Conservation (phyloP, 805 yeast genomes). For the Candida khao-thaluensis region DNA sequence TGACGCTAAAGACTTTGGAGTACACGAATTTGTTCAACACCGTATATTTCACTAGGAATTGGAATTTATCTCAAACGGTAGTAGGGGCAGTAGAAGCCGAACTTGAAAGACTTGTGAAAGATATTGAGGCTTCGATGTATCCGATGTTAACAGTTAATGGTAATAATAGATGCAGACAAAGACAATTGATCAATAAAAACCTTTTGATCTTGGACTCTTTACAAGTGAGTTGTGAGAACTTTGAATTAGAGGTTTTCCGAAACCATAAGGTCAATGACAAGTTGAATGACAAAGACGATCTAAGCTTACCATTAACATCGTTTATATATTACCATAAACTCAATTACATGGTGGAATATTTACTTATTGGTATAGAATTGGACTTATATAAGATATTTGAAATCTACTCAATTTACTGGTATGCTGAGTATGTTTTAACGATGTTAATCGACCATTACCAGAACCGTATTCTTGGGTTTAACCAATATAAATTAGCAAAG, state of each 20-base stretch:
- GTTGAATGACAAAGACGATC: slow-evolving; percentile 28
- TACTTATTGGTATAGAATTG: slow-evolving; percentile 70
- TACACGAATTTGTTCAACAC: slow-evolving; percentile 29
- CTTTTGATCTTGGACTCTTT: slow-evolving; percentile 70
- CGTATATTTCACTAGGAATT: slow-evolving; percentile 12
- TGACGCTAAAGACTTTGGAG: slow-evolving; percentile 38
- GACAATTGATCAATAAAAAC: slow-evolving; percentile 65
- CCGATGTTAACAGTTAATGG: slow-evolving; percentile 30
- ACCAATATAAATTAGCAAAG: slow-evolving; percentile 12
- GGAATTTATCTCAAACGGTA: slow-evolving; percentile 12
- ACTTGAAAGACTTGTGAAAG: slow-evolving; percentile 36
- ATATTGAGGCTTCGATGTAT: slow-evolving; percentile 45
- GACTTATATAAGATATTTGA: slow-evolving; percentile 76
- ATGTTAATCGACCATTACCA: slow-evolving; percentile 42
- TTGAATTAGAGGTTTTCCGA: slow-evolving; percentile 49
- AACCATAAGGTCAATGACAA: slow-evolving; percentile 39
- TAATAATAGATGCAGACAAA: slow-evolving; percentile 75
- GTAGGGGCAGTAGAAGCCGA: slow-evolving; percentile 12
- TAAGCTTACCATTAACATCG: slow-evolving; percentile 66
- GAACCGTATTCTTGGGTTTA: slow-evolving; percentile 29
- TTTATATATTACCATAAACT: slow-evolving; percentile 69
- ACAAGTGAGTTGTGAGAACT: slow-evolving; percentile 69
- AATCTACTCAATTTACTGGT: slow-evolving; percentile 65
- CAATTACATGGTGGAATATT: slow-evolving; percentile 68
- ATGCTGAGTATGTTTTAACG: slow-evolving; percentile 49